phyloP scores from a whole-genome alignment of 2,329 filamentous ascomycete genomes.

The Xylaria sp. region DNA sequence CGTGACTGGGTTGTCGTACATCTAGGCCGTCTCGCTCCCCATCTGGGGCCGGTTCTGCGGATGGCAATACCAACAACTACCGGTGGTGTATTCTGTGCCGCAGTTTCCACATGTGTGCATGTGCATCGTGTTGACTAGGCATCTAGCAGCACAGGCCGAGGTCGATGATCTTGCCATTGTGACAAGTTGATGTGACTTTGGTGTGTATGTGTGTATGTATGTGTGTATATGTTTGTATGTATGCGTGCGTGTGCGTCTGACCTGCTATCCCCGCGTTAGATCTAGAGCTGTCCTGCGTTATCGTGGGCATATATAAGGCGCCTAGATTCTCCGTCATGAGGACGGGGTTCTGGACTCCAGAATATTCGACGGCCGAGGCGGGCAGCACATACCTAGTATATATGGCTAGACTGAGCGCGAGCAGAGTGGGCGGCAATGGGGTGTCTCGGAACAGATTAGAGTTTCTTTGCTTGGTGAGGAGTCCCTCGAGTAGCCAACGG shows the following conservation, averaged over 20 bases:
- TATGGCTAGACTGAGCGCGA: conserved; percentile 27
- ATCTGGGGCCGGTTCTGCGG: conserved; percentile 48
- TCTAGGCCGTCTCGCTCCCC: conserved; percentile 26
- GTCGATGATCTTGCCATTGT: conserved; percentile 34
- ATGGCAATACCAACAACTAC: conserved; percentile 54
- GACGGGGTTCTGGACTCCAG: conserved; percentile 29
- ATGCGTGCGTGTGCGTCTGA: conserved; percentile 14
- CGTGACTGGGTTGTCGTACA: conserved; percentile 29
- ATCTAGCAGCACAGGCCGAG: conserved; percentile 29
- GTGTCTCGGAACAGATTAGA: conserved; percentile 7
- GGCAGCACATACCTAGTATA: conserved; percentile 33
- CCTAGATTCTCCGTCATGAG: conserved; percentile 20
- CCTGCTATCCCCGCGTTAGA: conserved; percentile 33
- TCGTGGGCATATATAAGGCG: conserved; percentile 33
- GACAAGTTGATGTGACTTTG: conserved; percentile 30
- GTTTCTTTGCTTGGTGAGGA: conserved; percentile 18
- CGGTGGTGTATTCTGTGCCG: conserved; percentile 51
- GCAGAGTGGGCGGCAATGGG: conserved; percentile 14
- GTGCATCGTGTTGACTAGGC: conserved; percentile 46
- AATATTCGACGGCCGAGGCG: conserved; percentile 24
- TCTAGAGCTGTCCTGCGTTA: conserved; percentile 32
- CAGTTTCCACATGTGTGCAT: conserved; percentile 52
- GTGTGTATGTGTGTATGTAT: conserved; percentile 14
- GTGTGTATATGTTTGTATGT: conserved; percentile 5
- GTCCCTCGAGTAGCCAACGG: neutral